Conservation (phyloP, 1,284 basidiomycete genomes). For the Paramarasmius palmivorus region DNA sequence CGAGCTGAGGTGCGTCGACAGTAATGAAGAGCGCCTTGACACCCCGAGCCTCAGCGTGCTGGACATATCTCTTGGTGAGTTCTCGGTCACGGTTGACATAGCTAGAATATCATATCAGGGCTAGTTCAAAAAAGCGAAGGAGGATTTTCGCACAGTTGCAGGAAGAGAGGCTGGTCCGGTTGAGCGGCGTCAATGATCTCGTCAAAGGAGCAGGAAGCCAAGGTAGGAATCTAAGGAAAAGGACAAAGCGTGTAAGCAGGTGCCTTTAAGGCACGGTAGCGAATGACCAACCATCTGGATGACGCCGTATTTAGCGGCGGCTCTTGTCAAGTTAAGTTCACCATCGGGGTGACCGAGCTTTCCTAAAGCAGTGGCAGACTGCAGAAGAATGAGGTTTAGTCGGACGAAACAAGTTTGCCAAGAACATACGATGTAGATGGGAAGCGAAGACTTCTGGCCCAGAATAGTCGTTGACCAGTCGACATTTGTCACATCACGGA, state of each 20-base stretch:
- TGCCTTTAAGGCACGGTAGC: not conserved
- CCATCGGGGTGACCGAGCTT: slow-evolving; percentile 95
- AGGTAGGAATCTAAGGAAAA: slow-evolving; percentile 73
- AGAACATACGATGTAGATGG: slow-evolving; percentile 70
- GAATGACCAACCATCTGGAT: slow-evolving; percentile 82
- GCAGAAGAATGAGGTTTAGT: not conserved
- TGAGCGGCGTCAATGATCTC: slow-evolving; percentile 82
- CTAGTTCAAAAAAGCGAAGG: not conserved
- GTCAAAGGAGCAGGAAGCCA: slow-evolving; percentile 89
- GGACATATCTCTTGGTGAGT: slow-evolving; percentile 81
- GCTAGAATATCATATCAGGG: slow-evolving; percentile 30
- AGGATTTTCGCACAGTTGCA: slow-evolving; percentile 62
- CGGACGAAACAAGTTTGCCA: not conserved
- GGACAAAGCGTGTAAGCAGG: slow-evolving; percentile 8
- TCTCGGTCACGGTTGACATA: slow-evolving; percentile 87
- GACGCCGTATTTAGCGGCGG: slow-evolving; percentile 75
- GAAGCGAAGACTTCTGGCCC: slow-evolving; percentile 72
- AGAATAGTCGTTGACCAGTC: slow-evolving; percentile 85
- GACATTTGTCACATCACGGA: slow-evolving; percentile 81
- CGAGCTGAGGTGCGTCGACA: slow-evolving; percentile 91
- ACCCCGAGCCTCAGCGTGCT: slow-evolving; percentile 82
- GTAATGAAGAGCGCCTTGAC: slow-evolving; percentile 90
- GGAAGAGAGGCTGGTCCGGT: slow-evolving; percentile 76
- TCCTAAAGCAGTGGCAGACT: slow-evolving; percentile 79
- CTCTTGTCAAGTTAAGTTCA: slow-evolving; percentile 84